Conservation (phyloP, 164 flowering plant species). For the Vitis cinerea region DNA sequence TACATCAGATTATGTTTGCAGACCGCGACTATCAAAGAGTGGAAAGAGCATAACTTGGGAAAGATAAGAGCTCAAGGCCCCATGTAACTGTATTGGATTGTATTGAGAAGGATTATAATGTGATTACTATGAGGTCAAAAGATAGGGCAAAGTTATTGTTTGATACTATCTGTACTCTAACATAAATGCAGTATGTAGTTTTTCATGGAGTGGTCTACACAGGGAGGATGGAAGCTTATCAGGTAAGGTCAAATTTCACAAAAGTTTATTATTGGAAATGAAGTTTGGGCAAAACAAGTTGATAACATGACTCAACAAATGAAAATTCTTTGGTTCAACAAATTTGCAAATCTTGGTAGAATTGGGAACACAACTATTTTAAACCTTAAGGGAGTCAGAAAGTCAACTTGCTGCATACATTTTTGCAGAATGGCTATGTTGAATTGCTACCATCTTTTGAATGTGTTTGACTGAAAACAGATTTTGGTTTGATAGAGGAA, state of each 20-base stretch:
- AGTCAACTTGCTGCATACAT: too few species aligned
- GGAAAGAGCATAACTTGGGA: conserved; percentile 19
- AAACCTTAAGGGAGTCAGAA: too few species aligned
- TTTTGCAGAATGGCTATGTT: too few species aligned
- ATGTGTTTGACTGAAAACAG: not conserved
- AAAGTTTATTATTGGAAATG: too few species aligned
- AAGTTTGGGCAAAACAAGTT: too few species aligned
- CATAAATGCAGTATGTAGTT: conserved; percentile 84
- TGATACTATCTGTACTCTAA: conserved; percentile 69
- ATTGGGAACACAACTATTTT: too few species aligned
- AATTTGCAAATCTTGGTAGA: too few species aligned
- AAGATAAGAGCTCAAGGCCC: conserved; percentile 37
- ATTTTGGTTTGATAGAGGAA: conserved; percentile 46
- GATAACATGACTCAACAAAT: too few species aligned
- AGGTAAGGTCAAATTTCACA: conserved; percentile 35
- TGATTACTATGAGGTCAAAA: conserved; percentile 56
- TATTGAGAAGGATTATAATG: conserved; percentile 64
- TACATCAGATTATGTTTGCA: conserved; percentile 93
- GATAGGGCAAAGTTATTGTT: conserved; percentile 77
- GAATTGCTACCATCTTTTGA: not conserved
- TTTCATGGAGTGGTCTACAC: conserved; percentile 70
- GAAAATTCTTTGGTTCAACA: too few species aligned
- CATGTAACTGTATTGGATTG: conserved; percentile 49
- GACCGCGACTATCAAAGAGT: conserved; percentile 77
- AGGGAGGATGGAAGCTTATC: conserved; percentile 62